Evolutionary conservation across 129 eudicot species (phyloP).

Genomic region (Lactuca sativa): DNA sequence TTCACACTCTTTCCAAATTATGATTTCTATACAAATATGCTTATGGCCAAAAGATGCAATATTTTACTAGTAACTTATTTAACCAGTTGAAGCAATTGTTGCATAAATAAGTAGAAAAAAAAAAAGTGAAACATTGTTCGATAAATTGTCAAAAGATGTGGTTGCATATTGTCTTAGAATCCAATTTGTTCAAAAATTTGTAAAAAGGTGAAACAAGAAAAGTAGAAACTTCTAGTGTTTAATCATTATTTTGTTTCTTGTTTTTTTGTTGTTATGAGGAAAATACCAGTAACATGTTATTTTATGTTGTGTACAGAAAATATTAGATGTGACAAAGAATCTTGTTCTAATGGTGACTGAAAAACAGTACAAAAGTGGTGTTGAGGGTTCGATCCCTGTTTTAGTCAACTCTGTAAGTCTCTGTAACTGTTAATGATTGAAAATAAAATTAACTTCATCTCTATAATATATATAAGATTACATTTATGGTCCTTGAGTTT

Average conservation of each 20-base stretch:
- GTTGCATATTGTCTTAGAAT: too few species aligned
- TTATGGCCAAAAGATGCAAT: too few species aligned
- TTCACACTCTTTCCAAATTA: too few species aligned
- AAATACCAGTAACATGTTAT: slow-evolving; percentile 27
- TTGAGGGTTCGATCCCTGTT: slow-evolving; percentile 69
- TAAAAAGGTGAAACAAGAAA: not conserved
- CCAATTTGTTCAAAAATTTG: too few species aligned
- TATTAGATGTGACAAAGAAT: slow-evolving; percentile 41
- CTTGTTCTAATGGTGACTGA: slow-evolving; percentile 48
- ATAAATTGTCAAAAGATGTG: too few species aligned
- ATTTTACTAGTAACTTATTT: too few species aligned
- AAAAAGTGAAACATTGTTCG: too few species aligned
- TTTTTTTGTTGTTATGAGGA: slow-evolving; percentile 35
- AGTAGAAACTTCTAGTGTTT: slow-evolving; percentile 5
- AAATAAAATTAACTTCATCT: not conserved
- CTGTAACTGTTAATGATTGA: slow-evolving; percentile 12
- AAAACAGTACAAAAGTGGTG: slow-evolving; percentile 42
- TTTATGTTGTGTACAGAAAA: slow-evolving; percentile 39
- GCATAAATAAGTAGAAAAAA: too few species aligned
- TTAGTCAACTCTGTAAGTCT: slow-evolving; percentile 54
- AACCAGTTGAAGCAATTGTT: too few species aligned
- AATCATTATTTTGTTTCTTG: slow-evolving; percentile 24
- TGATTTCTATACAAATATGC: too few species aligned
- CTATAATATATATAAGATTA: not conserved
- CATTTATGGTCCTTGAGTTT: too few species aligned